phyloP scores from a whole-genome alignment of 2,329 filamentous ascomycete genomes.

The Neophaeococcomyces mojaviensis region DNA sequence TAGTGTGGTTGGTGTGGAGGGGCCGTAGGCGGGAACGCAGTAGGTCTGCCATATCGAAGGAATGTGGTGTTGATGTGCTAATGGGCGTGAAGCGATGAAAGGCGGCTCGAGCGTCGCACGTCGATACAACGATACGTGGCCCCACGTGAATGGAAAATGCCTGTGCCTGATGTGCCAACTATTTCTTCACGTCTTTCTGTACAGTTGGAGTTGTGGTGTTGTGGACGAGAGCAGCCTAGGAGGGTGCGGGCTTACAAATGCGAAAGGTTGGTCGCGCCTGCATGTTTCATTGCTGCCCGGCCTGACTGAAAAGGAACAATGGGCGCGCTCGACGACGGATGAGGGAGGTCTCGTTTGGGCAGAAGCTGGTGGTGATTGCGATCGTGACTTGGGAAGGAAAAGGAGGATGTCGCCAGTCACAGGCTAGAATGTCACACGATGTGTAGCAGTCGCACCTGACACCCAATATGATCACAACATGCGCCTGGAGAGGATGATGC shows the following conservation, averaged over 20 bases:
- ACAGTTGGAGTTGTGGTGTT: background rate
- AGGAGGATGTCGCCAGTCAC: background rate
- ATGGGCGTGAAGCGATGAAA: background rate
- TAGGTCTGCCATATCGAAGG: constrained; percentile 18
- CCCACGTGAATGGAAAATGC: no score
- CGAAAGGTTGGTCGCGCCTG: background rate
- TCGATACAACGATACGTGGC: background rate
- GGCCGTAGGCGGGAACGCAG: constrained; percentile 16
- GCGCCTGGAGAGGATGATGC: background rate
- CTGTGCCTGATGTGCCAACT: background rate
- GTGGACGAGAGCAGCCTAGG: background rate
- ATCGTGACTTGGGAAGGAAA: background rate
- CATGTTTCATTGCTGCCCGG: background rate
- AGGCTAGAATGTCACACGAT: constrained; percentile 1
- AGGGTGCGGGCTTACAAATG: background rate
- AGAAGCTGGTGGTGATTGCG: background rate
- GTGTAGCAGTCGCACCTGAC: background rate
- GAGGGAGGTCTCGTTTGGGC: background rate
- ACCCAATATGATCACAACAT: background rate
- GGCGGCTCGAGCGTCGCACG: constrained; percentile 6
- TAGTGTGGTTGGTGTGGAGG: constrained; percentile 14
- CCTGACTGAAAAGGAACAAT: background rate
- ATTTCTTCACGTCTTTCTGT: background rate
- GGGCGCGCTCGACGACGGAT: background rate
- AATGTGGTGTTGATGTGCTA: background rate